These are phyloP conservation scores for Xylariales sp. DNA, from an alignment of 2,329 filamentous ascomycete species.

Conservation along the genomic window DNA sequence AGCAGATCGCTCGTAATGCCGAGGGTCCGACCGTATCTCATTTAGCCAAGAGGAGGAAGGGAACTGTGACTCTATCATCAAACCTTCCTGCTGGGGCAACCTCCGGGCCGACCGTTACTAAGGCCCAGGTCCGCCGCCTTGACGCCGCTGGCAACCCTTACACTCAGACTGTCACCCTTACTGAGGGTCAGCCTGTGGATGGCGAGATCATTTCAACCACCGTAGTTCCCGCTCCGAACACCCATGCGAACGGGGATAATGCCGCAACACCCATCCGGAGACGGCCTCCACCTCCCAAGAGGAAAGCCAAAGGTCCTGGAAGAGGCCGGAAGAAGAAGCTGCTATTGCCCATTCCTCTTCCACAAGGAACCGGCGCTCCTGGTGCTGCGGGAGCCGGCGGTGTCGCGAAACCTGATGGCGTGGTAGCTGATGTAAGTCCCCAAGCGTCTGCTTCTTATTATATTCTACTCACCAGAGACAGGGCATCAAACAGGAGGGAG, in stretches of 20 bases:
- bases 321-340: slow-evolving; percentile 73
- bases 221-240: slow-evolving; percentile 46
- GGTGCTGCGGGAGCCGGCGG: slow-evolving; percentile 34
- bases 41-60: slow-evolving; percentile 58
- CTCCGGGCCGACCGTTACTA: slow-evolving; percentile 58
- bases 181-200: slow-evolving; percentile 73
- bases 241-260: slow-evolving; percentile 54
- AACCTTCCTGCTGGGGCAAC: slow-evolving; percentile 42
- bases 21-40: slow-evolving; percentile 49
- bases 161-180: slow-evolving; percentile 77
- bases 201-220: slow-evolving; percentile 71
- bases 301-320: slow-evolving; percentile 75
- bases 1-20: slow-evolving; percentile 54
- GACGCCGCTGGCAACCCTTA: slow-evolving; percentile 78
- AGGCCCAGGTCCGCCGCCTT: slow-evolving; percentile 72
- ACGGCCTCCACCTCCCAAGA: slow-evolving; percentile 71
- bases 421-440: slow-evolving; percentile 34
- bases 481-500: slow-evolving; percentile 37
- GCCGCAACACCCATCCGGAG: slow-evolving; percentile 45
- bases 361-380: slow-evolving; percentile 29
- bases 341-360: slow-evolving; percentile 29
- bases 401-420: slow-evolving; percentile 32
- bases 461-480: slow-evolving; percentile 19
- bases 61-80: slow-evolving; percentile 52
- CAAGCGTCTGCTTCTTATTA: background rate